Evolutionary conservation across 257 asterid species (phyloP).

Genomic region (Jaltomata sinuosa): DNA sequence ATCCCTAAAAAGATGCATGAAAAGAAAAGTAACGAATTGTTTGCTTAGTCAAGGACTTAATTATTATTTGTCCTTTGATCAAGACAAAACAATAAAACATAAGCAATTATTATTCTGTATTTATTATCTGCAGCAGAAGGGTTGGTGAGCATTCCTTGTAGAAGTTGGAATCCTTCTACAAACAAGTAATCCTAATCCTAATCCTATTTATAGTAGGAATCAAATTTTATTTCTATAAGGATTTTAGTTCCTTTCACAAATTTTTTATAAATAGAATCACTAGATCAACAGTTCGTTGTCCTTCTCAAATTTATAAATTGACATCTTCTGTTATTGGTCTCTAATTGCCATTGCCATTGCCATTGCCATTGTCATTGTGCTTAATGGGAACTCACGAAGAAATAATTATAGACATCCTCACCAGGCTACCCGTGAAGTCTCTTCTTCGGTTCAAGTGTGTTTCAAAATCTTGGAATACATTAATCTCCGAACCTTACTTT

Average conservation of each 20-base stretch:
- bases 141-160: neutral
- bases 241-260: neutral
- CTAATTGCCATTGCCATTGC: too few species aligned
- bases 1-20: too few species aligned
- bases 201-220: neutral
- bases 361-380: neutral
- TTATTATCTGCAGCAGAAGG: too few species aligned
- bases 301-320: neutral
- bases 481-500: neutral
- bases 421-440: neutral
- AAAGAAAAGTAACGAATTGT: too few species aligned
- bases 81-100: too few species aligned
- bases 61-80: too few species aligned
- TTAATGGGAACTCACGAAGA: neutral
- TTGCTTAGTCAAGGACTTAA: too few species aligned
- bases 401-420: neutral
- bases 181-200: neutral
- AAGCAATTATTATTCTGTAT: too few species aligned
- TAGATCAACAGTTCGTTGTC: neutral
- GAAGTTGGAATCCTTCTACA: neutral
- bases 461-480: neutral
- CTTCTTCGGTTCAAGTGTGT: neutral
- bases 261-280: too few species aligned
- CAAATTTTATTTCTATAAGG: neutral
- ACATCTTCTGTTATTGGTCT: neutral